A percentile compares a stretch with the other conserved stretches of the same genome.
These are phyloP conservation scores for Penicillium sp. DNA, from an alignment of 2,329 filamentous ascomycete species.

Conservation along the genomic window DNA sequence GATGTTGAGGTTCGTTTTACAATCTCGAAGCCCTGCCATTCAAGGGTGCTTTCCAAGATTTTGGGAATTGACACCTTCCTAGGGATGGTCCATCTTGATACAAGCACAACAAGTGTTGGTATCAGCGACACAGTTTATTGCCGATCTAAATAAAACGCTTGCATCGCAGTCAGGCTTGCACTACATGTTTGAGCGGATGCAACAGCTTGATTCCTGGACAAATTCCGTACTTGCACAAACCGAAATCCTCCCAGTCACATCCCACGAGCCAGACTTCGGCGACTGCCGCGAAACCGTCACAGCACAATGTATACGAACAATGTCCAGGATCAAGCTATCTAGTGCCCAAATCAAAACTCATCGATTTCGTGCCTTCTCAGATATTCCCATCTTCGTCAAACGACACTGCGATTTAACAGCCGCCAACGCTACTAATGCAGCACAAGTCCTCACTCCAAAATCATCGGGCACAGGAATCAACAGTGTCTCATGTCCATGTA, in stretches of 20 bases:
- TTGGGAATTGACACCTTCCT: constrained; percentile 10
- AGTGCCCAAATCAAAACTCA: constrained; percentile 49
- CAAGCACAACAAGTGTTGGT: constrained; percentile 45
- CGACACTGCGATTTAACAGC: constrained; percentile 46
- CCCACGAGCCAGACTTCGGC: constrained; percentile 23
- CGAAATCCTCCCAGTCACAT: constrained; percentile 29
- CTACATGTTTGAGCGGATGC: constrained; percentile 43
- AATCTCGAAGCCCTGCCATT: not conserved
- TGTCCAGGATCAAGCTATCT: constrained; percentile 46
- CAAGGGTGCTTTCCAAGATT: not conserved
- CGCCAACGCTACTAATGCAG: constrained; percentile 21
- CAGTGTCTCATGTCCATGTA: constrained; percentile 34
- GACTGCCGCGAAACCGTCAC: constrained; percentile 37
- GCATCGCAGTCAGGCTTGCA: constrained; percentile 36
- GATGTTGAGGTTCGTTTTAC: constrained; percentile 39
- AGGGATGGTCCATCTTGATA: constrained; percentile 47
- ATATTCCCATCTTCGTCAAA: constrained; percentile 48
- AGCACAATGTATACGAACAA: constrained; percentile 41
- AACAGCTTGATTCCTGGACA: constrained; percentile 43
- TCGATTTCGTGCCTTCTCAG: constrained; percentile 48
- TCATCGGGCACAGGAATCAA: constrained; percentile 19
- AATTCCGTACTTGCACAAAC: constrained; percentile 36
- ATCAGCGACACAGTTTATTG: constrained; percentile 42
- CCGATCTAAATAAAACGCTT: constrained; percentile 42
- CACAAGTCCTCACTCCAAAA: constrained; percentile 9